phyloP scores from a whole-genome alignment of 495 filamentous ascomycete genomes.

The Hyphodiscus hymeniophilus region DNA sequence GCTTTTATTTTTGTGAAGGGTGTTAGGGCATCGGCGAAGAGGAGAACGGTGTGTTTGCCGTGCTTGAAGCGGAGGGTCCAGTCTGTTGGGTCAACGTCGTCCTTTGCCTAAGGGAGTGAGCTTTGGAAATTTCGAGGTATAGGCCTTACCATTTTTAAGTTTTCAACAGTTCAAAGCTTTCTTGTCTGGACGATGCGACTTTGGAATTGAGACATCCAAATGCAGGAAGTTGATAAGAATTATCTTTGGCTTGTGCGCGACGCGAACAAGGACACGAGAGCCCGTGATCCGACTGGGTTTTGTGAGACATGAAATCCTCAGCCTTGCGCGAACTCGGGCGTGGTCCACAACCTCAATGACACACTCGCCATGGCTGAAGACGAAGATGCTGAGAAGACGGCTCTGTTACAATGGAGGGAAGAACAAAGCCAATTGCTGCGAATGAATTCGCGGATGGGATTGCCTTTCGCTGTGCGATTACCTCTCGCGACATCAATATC shows the following conservation, averaged over 20 bases:
- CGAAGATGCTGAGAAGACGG: constrained; percentile 5
- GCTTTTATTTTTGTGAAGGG: constrained; percentile 52
- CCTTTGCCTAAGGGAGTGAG: constrained; percentile 1
- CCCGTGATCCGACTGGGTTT: neutral
- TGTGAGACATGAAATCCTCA: neutral
- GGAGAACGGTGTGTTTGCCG: constrained; percentile 67
- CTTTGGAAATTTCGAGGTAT: neutral
- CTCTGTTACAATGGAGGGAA: constrained; percentile 13
- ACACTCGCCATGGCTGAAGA: constrained; percentile 10
- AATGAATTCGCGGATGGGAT: constrained; percentile 50
- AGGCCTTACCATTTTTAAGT: neutral
- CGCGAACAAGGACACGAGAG: neutral
- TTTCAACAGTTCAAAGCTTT: too few species aligned
- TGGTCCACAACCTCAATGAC: constrained; percentile 2
- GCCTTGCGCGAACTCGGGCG: constrained; percentile 4
- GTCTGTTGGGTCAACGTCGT: constrained; percentile 20
- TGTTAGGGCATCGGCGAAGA: constrained; percentile 55
- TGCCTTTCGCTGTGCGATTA: constrained; percentile 57
- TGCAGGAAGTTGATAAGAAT: too few species aligned
- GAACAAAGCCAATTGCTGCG: constrained; percentile 22
- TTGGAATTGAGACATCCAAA: too few species aligned
- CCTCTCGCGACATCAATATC: constrained; percentile 49
- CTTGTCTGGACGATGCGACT: neutral
- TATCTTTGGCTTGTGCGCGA: neutral
- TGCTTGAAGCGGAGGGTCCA: constrained; percentile 72